Evolutionary conservation across 768 basidiomycete species (phyloP).

Genomic region (Tulasnella sp.): DNA sequence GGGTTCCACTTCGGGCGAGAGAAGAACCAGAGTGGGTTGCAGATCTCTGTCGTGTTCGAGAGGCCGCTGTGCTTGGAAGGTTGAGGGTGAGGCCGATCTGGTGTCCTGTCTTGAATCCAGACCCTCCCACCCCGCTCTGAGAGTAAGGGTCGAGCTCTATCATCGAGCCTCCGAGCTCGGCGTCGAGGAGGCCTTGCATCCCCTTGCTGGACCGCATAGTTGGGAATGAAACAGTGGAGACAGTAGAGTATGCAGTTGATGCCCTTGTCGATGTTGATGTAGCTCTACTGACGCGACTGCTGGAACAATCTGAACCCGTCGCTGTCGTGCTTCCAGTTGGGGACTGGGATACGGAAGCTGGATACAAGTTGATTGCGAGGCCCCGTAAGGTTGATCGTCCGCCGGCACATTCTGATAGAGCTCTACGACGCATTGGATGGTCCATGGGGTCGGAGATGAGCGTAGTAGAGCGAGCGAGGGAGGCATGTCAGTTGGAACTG

Average conservation of each 20-base stretch:
- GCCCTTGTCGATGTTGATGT: not conserved
- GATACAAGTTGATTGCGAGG: slow-evolving; percentile 13
- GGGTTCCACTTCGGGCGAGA: slow-evolving; percentile 50
- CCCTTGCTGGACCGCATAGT: slow-evolving; percentile 32
- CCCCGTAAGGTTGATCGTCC: slow-evolving; percentile 1
- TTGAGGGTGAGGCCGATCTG: slow-evolving; percentile 35
- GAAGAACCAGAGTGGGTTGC: slow-evolving; percentile 1
- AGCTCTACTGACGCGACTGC: not conserved
- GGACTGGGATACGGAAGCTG: not conserved
- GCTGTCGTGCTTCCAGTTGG: not conserved
- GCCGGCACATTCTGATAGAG: slow-evolving; percentile 12
- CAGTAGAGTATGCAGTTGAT: not conserved
- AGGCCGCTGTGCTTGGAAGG: slow-evolving; percentile 34
- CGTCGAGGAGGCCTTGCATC: slow-evolving; percentile 48
- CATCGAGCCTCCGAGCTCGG: slow-evolving; percentile 48
- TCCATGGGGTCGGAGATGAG: not conserved
- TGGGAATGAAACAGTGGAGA: not conserved
- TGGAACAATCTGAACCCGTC: not conserved
- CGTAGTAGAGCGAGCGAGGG: not conserved
- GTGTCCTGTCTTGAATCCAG: slow-evolving; percentile 43
- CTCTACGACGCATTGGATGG: slow-evolving; percentile 20
- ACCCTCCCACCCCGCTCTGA: slow-evolving; percentile 37
- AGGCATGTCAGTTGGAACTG: not conserved
- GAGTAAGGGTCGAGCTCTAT: slow-evolving; percentile 44
- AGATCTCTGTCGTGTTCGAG: slow-evolving; percentile 28